Evolutionary conservation across 768 basidiomycete genomes (phyloP), one percentile per base, ranked within the genome.

Genomic region (Russula lepida): DNA sequence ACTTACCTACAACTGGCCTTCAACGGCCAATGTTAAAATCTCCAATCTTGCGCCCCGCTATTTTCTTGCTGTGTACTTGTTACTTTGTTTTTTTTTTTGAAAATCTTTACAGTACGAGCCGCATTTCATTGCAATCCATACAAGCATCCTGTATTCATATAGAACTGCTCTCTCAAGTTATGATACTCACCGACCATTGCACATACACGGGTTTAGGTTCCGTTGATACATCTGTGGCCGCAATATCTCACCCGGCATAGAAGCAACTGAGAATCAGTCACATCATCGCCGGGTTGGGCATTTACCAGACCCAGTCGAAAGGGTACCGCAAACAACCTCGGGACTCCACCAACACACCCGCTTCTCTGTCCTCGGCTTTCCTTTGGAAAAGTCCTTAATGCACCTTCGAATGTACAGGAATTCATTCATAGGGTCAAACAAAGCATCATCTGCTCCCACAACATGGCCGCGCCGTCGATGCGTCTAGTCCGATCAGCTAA

Each of bases 31-130:
- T 28, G 37, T 35, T 46, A 25, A 30, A 27, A 43, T 37, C n/a
- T 44, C 17, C 21, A 19, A 21, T 32, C 59, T 19, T 48, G 44
- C 44, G 17, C 27, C 37, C 19, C 23, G 19, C 49, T 49, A 49
- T n/a, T 62, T 53, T 61, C 49, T 51, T 50, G 59, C 59, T 55
- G 47, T 62, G 60, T 54, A 54, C 27, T 25, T 58, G n/a, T 49
- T 58, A 44, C 30, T 32, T 50, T 50, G 44, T 58, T 46, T 28
- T 50, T 50, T 35, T 58, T 46, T 28, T 46, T 19, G 28, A 49
- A 46, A 49, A 37, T 53, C 15, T n/a, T 58, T 58, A 63, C 44
- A 51, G 52, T 58, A 63, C 62, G 61, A 54, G 44, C 56, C 44
- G 37, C 51, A 49, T 35, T 53, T 57, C 56, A 54, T 35, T 48